Base-by-base conservation (phyloP, 495 filamentous ascomycete species). In the Neurospora sp. region DNA sequence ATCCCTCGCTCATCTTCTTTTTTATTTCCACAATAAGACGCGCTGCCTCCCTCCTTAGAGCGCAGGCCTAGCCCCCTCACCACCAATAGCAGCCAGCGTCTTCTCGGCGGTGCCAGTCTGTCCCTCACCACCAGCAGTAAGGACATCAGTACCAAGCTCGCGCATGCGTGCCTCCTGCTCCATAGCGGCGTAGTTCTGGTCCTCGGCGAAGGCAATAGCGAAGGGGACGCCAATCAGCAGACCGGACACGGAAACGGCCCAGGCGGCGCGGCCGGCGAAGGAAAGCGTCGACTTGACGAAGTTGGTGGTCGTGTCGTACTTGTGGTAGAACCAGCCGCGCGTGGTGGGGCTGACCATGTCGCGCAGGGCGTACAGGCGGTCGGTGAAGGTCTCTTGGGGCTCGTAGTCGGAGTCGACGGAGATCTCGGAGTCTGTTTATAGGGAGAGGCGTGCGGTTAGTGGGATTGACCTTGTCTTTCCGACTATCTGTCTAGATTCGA, bases 121-220 rank as follows among this genome's bases (percentile, higher is more conserved):
- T 41, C 74, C 70, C 71, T 71, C 72, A 38, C 73, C 76, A 2
- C 78, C 77, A 6, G 75, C 79, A 5, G 83, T 83, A 7, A 86
- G 75, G 39, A 86, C 74, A 79, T 86, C 86, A 40, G 81, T 77
- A 42, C 87, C 92, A 81, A 90, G 89, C 87, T 93, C 89, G 78
- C 93, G 89, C 92, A 97, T 95, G 82, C 91, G 90, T 90, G 94
- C 92, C 86, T 98, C 95, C 83, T 92, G 90, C 89, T 98, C 96
- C 93, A 96, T 94, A 87, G 97, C 95, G 74, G 93, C 85, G 79
- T 96, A 88, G 86, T 96, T 91, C 87, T 98, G 94, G 83, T 99
- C 96, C 86, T 99, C 96, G 71, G 91, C 89, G 83, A 92, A 93
- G 59, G 94, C 94, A 73, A 99, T 87, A 72, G 93, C 93, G 87